Evolutionary conservation across 805 yeast species (phyloP).

Genomic region (Zygosaccharomyces siamensis): DNA sequence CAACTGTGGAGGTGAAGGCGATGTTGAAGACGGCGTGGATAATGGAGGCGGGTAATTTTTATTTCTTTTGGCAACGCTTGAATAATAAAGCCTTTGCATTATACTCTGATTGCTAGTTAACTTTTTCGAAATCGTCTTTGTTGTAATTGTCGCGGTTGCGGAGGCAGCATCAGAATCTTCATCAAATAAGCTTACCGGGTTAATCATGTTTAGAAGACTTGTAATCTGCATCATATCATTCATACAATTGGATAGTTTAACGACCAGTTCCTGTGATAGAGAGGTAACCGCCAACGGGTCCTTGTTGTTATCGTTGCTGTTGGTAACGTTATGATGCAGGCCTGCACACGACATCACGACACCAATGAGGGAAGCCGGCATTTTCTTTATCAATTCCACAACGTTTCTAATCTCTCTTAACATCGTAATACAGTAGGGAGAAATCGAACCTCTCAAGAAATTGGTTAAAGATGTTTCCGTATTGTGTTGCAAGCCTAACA

Average conservation of each 20-base stretch:
- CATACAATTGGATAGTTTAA: constrained; percentile 32
- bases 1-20: not conserved
- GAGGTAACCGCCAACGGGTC: not conserved
- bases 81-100: constrained; percentile 5
- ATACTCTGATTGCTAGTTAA: constrained; percentile 2
- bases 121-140: constrained; percentile 7
- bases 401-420: constrained; percentile 28
- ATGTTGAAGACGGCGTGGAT: constrained; percentile 1
- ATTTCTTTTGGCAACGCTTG: not conserved
- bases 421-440: constrained; percentile 30
- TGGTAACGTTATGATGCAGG: constrained; percentile 12
- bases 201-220: constrained; percentile 27
- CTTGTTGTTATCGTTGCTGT: not conserved
- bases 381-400: constrained; percentile 27
- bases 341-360: constrained; percentile 24
- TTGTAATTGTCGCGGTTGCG: not conserved
- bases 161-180: constrained; percentile 2
- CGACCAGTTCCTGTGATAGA: constrained; percentile 28
- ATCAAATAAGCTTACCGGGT: constrained; percentile 31
- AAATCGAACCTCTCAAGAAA: constrained; percentile 24
- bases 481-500: constrained; percentile 26
- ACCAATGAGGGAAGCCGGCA: constrained; percentile 31
- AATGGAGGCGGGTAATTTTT: not conserved
- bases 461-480: constrained; percentile 12
- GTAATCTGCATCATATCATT: constrained; percentile 33